A percentile compares a stretch with the other conserved stretches of the same genome.
Evolutionary conservation across 768 basidiomycete species (phyloP).

Genomic region (Kwoniella newhampshirensis): DNA sequence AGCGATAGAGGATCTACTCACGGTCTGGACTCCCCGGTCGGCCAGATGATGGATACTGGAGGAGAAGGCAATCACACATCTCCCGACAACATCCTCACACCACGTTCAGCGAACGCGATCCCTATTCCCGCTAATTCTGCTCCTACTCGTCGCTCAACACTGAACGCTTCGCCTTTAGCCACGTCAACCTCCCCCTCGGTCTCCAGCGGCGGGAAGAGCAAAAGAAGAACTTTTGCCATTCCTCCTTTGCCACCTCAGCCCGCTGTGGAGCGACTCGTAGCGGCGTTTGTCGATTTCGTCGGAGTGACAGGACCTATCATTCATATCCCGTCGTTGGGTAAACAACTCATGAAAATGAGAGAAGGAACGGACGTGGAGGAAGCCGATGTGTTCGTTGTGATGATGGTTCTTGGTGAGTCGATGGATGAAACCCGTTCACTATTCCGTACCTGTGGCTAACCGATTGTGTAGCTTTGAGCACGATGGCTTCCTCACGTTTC

Average conservation of each 20-base stretch:
- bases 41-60: background rate
- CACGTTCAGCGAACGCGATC: constrained; percentile 10
- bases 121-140: background rate
- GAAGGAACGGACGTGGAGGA: constrained; percentile 51
- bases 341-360: constrained; percentile 48
- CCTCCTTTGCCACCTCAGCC: constrained; percentile 53
- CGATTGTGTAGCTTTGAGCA: constrained; percentile 43
- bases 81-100: constrained; percentile 17
- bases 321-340: constrained; percentile 53
- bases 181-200: constrained; percentile 8
- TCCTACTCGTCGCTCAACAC: constrained; percentile 1
- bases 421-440: background rate
- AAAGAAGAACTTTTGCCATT: constrained; percentile 37
- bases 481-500: constrained; percentile 53
- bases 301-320: constrained; percentile 54
- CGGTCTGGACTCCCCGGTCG: constrained; percentile 18
- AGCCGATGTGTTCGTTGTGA: constrained; percentile 53
- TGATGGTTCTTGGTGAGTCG: constrained; percentile 53
- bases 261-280: constrained; percentile 52
- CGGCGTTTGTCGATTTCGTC: constrained; percentile 54
- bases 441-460: background rate
- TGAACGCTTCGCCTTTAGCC: constrained; percentile 15
- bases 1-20: constrained; percentile 34
- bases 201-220: constrained; percentile 15
- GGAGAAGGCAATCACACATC: constrained; percentile 4